Conservation (phyloP, 805 yeast species). For the Myxozyma vanderwaltii region DNA sequence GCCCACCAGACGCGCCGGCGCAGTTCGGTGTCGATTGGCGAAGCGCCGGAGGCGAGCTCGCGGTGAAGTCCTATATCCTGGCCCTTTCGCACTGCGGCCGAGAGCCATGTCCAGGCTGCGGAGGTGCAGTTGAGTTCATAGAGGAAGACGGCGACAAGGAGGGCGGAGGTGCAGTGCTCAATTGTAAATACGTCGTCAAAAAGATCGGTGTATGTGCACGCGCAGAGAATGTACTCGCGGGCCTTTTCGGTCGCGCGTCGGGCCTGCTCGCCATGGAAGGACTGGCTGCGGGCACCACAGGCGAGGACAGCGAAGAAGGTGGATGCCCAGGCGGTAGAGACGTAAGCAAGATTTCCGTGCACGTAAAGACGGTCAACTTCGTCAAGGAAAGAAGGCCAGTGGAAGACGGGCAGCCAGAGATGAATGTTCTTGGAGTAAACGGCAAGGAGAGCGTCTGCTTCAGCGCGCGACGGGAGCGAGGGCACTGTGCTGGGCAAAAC, state of each 20-base stretch:
- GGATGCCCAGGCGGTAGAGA: slow-evolving; percentile 31
- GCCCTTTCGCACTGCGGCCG: slow-evolving; percentile 31
- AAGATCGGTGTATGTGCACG: slow-evolving; percentile 22
- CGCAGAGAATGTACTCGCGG: slow-evolving; percentile 17
- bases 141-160: slow-evolving; percentile 35
- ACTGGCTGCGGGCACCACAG: slow-evolving; percentile 34
- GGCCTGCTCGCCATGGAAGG: slow-evolving; percentile 26
- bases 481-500: slow-evolving; percentile 11
- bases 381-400: slow-evolving; percentile 36
- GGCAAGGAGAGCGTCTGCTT: slow-evolving; percentile 29
- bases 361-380: slow-evolving; percentile 28
- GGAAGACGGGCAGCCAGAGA: slow-evolving; percentile 38
- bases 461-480: slow-evolving; percentile 30
- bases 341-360: slow-evolving; percentile 8
- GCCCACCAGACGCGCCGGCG: slow-evolving; percentile 38
- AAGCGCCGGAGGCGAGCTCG: not conserved
- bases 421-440: slow-evolving; percentile 34
- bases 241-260: slow-evolving; percentile 20
- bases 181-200: slow-evolving; percentile 29
- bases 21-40: slow-evolving; percentile 20
- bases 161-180: slow-evolving; percentile 31
- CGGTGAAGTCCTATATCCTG: slow-evolving; percentile 32
- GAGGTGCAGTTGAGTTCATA: slow-evolving; percentile 34
- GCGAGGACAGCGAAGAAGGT: slow-evolving; percentile 37
- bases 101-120: slow-evolving; percentile 36